A percentile compares a stretch with the other conserved stretches of the same genome.
Conservation (phyloP, 495 filamentous ascomycete species). For the Podospora conica region DNA sequence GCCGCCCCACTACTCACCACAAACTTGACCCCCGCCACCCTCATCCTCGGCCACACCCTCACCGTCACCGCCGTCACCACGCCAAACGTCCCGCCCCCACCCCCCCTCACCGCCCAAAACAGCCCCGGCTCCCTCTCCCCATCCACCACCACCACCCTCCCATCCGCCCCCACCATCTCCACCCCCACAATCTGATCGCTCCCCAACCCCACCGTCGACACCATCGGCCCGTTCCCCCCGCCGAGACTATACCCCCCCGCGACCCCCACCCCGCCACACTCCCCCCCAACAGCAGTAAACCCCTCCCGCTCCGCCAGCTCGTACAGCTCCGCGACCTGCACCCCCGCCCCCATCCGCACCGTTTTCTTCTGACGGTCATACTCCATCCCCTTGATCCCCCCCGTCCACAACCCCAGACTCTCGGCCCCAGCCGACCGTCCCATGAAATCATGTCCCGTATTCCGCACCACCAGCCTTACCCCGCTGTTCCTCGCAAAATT, state of each 20-base stretch:
- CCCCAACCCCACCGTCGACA: constrained; percentile 38
- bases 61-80: constrained; percentile 47
- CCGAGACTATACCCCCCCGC: constrained; percentile 39
- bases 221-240: constrained; percentile 41
- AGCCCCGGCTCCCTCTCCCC: constrained; percentile 39
- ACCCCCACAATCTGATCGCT: constrained; percentile 44
- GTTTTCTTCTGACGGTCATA: constrained; percentile 23
- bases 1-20: constrained; percentile 32
- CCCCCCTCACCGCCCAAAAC: constrained; percentile 41
- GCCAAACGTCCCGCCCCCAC: constrained; percentile 39
- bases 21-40: constrained; percentile 27
- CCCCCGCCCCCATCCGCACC: constrained; percentile 47
- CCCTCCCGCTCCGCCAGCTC: constrained; percentile 38
- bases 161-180: constrained; percentile 42
- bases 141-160: constrained; percentile 36
- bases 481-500: constrained; percentile 56
- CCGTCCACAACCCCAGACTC: constrained; percentile 53
- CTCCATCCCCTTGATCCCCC: constrained; percentile 47
- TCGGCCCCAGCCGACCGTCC: constrained; percentile 43
- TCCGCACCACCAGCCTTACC: constrained; percentile 56
- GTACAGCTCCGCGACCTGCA: constrained; percentile 49
- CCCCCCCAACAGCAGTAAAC: constrained; percentile 48
- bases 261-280: constrained; percentile 32
- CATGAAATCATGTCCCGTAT: constrained; percentile 56
- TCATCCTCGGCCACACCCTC: constrained; percentile 39